phyloP scores from a whole-genome alignment of 768 basidiomycete species.

The Pleurotus pulmonarius region DNA sequence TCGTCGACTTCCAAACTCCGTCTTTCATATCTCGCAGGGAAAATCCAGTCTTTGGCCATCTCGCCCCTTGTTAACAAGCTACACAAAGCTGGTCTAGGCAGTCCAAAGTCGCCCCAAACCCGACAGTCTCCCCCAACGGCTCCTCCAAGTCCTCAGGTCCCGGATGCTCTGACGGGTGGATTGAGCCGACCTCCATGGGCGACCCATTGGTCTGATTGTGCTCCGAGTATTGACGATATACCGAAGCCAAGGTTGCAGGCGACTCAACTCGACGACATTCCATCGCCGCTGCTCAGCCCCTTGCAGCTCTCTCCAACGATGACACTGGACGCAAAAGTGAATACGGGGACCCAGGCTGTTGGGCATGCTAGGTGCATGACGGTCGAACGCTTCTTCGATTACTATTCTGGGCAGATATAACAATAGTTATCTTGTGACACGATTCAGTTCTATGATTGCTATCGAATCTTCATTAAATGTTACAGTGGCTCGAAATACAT shows the following conservation, averaged over 20 bases:
- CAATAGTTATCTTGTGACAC: too few species aligned
- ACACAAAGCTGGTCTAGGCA: not conserved
- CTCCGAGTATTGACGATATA: not conserved
- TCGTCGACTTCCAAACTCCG: not conserved
- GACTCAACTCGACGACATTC: not conserved
- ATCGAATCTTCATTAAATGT: too few species aligned
- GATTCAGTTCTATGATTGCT: too few species aligned
- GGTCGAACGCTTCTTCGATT: too few species aligned
- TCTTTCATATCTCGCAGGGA: not conserved
- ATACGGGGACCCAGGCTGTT: too few species aligned
- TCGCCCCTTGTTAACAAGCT: constrained; percentile 1
- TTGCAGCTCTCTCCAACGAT: not conserved
- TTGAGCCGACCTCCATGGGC: too few species aligned
- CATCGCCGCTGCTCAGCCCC: not conserved
- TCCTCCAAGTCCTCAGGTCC: not conserved
- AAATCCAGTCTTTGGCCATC: not conserved
- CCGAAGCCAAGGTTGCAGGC: not conserved
- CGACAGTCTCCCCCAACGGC: not conserved
- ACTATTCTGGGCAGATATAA: too few species aligned
- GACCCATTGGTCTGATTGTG: too few species aligned
- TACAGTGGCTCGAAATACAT: too few species aligned
- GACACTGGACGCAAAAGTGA: too few species aligned
- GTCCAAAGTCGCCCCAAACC: not conserved
- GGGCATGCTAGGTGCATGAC: too few species aligned
- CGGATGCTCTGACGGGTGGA: not conserved